Evolutionary conservation across 768 basidiomycete species (phyloP).

Genomic region (Infundibulicybe gibba): DNA sequence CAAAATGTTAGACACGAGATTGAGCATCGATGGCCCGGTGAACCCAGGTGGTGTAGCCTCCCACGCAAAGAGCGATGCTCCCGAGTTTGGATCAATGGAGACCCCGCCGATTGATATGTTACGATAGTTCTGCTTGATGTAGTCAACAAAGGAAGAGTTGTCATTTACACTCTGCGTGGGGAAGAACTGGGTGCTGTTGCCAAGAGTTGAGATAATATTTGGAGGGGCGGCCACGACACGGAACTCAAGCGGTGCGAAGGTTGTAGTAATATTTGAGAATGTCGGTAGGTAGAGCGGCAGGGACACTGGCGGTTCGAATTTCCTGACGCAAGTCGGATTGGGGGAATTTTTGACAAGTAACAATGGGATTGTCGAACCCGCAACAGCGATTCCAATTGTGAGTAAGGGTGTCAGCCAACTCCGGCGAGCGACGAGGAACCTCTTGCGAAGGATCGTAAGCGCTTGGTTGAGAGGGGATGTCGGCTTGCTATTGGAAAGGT

Average conservation of each 20-base stretch:
- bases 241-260: slow-evolving; percentile 22
- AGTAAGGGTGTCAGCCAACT: slow-evolving; percentile 68
- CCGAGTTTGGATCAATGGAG: slow-evolving; percentile 50
- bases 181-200: slow-evolving; percentile 31
- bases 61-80: slow-evolving; percentile 63
- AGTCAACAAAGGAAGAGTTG: slow-evolving; percentile 56
- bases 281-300: slow-evolving; percentile 54
- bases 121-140: slow-evolving; percentile 45
- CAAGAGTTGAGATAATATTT: slow-evolving; percentile 42
- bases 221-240: slow-evolving; percentile 53
- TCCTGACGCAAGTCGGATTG: slow-evolving; percentile 42
- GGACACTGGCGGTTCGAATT: slow-evolving; percentile 28
- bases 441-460: slow-evolving; percentile 71
- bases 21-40: slow-evolving; percentile 59
- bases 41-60: slow-evolving; percentile 60
- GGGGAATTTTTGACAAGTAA: slow-evolving; percentile 53
- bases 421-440: slow-evolving; percentile 55
- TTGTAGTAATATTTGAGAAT: slow-evolving; percentile 33
- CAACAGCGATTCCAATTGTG: slow-evolving; percentile 48
- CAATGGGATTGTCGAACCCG: slow-evolving; percentile 65
- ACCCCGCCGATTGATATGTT: slow-evolving; percentile 67
- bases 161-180: slow-evolving; percentile 40
- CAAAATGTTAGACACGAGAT: slow-evolving; percentile 63
- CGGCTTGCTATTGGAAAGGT: slow-evolving; percentile 47
- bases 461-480: slow-evolving; percentile 63